Percentiles rank a stretch among this genome's conserved stretches.
Evolutionary conservation across 768 basidiomycete species (phyloP).

Genomic region (Pholiota microspora): DNA sequence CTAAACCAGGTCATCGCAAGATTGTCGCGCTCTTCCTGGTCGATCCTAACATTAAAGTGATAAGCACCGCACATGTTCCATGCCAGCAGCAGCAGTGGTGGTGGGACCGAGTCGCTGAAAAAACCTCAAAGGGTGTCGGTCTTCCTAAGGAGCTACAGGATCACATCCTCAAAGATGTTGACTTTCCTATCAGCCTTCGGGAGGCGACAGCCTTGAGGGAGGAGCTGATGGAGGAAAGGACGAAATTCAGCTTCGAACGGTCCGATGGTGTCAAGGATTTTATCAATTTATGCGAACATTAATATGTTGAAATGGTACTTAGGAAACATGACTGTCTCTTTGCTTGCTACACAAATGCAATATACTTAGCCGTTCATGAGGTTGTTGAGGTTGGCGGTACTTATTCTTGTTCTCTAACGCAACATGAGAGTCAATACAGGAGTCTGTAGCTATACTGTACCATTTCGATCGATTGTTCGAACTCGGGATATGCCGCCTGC

Average conservation of each 20-base stretch:
- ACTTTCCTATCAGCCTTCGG: slow-evolving; percentile 24
- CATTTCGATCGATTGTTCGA: too few relatives aligned
- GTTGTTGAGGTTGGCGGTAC: too few relatives aligned
- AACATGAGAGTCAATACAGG: too few relatives aligned
- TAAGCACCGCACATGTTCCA: slow-evolving; percentile 28
- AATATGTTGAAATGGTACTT: too few relatives aligned
- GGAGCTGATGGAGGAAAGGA: slow-evolving; percentile 29
- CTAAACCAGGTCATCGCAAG: slow-evolving; percentile 40
- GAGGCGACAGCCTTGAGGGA: slow-evolving; percentile 27
- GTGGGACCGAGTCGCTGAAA: slow-evolving; percentile 9
- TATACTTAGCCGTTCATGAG: too few relatives aligned
- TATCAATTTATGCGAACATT: background rate
- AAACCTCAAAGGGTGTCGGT: background rate
- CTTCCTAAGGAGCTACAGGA: slow-evolving; percentile 16
- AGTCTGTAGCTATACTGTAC: too few relatives aligned
- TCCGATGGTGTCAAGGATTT: background rate
- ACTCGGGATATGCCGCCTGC: too few relatives aligned
- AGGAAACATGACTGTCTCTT: too few relatives aligned
- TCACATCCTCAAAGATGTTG: slow-evolving; percentile 13
- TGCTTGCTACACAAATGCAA: too few relatives aligned
- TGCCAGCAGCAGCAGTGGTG: slow-evolving; percentile 31
- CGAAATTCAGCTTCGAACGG: background rate
- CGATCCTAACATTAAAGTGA: slow-evolving; percentile 28
- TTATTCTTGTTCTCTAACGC: too few relatives aligned
- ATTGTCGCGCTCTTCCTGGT: slow-evolving; percentile 42